Base-by-base conservation (phyloP, 2,329 filamentous ascomycete genomes). In the Emmonsiellopsis sp. region DNA sequence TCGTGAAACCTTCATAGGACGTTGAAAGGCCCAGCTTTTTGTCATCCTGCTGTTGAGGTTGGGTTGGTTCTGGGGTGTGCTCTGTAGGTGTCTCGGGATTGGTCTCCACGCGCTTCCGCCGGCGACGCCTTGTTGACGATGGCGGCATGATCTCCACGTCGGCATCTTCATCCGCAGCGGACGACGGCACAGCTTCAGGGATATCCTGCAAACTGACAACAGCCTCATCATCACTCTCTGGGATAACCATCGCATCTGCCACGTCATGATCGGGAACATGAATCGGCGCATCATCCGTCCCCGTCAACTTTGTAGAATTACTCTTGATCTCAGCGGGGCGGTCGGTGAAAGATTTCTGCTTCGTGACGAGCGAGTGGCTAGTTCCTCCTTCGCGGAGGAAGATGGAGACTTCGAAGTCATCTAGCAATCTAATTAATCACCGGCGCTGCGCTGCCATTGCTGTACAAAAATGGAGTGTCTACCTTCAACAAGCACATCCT, bases 361-460 rank as follows among this genome's bases (percentile, higher is more conserved):
- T 95, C 53, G 84, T 86, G 54, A 97, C 79, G 38, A 98, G 76
- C 35, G 89, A 87, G 73, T 97, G 93, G 11, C 90, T 83, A 2
- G 86, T 91, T 50, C 82, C 84, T 7, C 86, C 87, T 68, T 95
- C 89, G 45, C 88, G 94, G 59, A 98, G 76, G 72, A 96, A 97
- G 59, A 98, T 87, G 38, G 90, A 88, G 11, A 96, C 89, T 66
- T 97, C 90, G 66, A 96, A 98, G 61, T 95, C 92, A 70, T 96
- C 92, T 93, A 62, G 20, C 20, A 26, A 52, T 42, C 15, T 16
- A 11, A n/a, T 20, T 9, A 30, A 30, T 57, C 42, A 57, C 35
- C 34, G 5, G 26, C 16, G 8, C 10, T 15, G 13, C 38, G 31
- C 7, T 42, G 30, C 37, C 32, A 50, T 16, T 9, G 10, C 6